A percentile compares a stretch with the other conserved stretches of the same genome.
These are phyloP conservation scores for Berkeleyomyces rouxiae DNA, from an alignment of 2,329 filamentous ascomycete species.

Conservation along the genomic window DNA sequence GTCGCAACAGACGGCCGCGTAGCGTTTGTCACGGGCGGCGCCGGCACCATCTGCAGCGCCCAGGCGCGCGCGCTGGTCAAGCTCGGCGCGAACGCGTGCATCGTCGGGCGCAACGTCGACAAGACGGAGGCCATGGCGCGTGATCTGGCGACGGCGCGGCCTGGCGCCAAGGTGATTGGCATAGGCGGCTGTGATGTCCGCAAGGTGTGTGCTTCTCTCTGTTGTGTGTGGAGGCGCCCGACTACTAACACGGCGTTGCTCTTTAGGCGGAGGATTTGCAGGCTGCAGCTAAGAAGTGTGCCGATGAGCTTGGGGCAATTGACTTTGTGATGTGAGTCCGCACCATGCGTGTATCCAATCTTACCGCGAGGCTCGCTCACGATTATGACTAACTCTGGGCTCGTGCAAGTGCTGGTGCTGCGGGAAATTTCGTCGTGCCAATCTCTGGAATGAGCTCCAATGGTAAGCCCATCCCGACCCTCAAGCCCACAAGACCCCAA, in stretches of 20 bases:
- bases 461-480: slow-evolving; percentile 14
- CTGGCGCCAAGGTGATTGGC: slow-evolving; percentile 70
- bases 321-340: slow-evolving; percentile 75
- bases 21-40: slow-evolving; percentile 87
- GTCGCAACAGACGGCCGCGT: slow-evolving; percentile 57
- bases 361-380: neutral
- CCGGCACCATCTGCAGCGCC: slow-evolving; percentile 82
- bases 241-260: neutral
- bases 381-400: neutral
- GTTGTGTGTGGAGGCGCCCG: neutral
- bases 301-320: slow-evolving; percentile 67
- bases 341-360: neutral
- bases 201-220: slow-evolving; percentile 31
- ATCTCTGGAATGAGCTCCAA: slow-evolving; percentile 69
- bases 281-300: slow-evolving; percentile 62
- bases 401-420: slow-evolving; percentile 59
- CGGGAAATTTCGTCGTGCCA: slow-evolving; percentile 86
- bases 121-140: slow-evolving; percentile 71
- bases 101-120: slow-evolving; percentile 73
- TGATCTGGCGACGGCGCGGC: slow-evolving; percentile 64
- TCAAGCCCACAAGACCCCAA: neutral
- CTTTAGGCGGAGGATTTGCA: slow-evolving; percentile 44
- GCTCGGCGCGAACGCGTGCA: slow-evolving; percentile 84
- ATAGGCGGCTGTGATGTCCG: slow-evolving; percentile 70
- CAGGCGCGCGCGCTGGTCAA: slow-evolving; percentile 85